Evolutionary conservation across 805 yeast species (phyloP), one percentile per base, ranked within the genome.

Genomic region (Helenozyma baotianmanensis): DNA sequence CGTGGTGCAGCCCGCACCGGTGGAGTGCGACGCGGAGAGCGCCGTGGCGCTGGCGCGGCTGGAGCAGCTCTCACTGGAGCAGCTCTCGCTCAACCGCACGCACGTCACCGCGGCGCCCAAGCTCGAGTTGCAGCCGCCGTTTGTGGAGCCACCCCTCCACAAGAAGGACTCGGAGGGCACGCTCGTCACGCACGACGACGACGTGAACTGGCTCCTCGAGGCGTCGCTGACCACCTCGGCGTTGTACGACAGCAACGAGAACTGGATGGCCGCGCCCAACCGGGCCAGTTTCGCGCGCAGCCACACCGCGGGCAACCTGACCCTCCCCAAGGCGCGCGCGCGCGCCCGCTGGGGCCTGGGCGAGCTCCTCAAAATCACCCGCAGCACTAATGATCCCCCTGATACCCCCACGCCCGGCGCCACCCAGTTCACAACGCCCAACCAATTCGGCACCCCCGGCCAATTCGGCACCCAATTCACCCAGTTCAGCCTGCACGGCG

Each of bases 181-280:
- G 14, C 30, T 34, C 19, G 36, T 31, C 7, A 12, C 30, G 2
- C 38, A 37, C 6, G 38, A 27, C 16, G 31, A 35, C 3, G 26
- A 36, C 3, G 33, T 39, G 8, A 35, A 30, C 14, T 35, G 39
- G 36, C 32, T 39, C 16, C 30, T 39, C 6, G 38, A 32, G 14
- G 43, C 46, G 4, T 39, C 46, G 9, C 30, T 33, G 35, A 24
- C 37, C 4, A 33, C 29, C 4, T 16, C 22, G 10, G 33, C 35
- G 22, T 30, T 35, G 18, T 40, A 42, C 15, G 46, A 42, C 24
- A 30, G 23, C 25, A 27, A 29, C 14, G 46, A 42, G 14, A 42
- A 39, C 22, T 42, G 46, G 46, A 42, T 42, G 46, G 32, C 29
- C 29, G 18, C 23, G 4, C 16, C 18, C 12, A 21, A 16, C 16